phyloP scores from a whole-genome alignment of 805 yeast species.

The Nakazawaea pomicola region DNA sequence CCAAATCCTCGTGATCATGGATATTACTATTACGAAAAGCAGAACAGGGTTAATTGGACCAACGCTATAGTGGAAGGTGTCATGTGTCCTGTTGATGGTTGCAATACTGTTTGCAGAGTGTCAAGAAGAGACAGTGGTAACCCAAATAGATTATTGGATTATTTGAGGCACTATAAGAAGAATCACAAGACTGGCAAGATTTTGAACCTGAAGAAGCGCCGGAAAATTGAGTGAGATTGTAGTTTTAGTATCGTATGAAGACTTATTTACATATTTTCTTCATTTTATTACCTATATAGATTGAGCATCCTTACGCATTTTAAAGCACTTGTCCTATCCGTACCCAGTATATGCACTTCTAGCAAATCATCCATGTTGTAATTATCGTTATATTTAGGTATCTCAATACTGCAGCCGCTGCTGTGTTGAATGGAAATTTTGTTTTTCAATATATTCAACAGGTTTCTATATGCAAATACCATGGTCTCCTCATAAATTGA shows the following conservation, averaged over 20 bases:
- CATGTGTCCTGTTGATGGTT: slow-evolving; percentile 7
- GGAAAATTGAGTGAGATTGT: background rate
- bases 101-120: slow-evolving; percentile 5
- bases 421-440: background rate
- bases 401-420: slow-evolving; percentile 2
- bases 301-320: too few species aligned
- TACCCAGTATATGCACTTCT: too few species aligned
- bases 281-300: background rate
- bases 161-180: slow-evolving; percentile 24
- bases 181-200: slow-evolving; percentile 17
- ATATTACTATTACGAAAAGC: slow-evolving; percentile 10
- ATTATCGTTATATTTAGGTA: slow-evolving; percentile 1
- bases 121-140: slow-evolving; percentile 10
- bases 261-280: slow-evolving; percentile 1
- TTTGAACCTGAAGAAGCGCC: slow-evolving; percentile 9
- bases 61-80: slow-evolving; percentile 8
- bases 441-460: background rate
- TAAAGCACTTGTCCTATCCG: too few species aligned
- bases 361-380: slow-evolving; percentile 3
- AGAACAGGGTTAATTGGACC: slow-evolving; percentile 11
- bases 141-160: slow-evolving; percentile 24
- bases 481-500: background rate
- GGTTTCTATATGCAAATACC: background rate
- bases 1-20: slow-evolving; percentile 18
- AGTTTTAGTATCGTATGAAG: too few species aligned